Evolutionary conservation across 139 green algal species (phyloP), one percentile per base, ranked within the genome.

Genomic region (Pleodorina starrii): DNA sequence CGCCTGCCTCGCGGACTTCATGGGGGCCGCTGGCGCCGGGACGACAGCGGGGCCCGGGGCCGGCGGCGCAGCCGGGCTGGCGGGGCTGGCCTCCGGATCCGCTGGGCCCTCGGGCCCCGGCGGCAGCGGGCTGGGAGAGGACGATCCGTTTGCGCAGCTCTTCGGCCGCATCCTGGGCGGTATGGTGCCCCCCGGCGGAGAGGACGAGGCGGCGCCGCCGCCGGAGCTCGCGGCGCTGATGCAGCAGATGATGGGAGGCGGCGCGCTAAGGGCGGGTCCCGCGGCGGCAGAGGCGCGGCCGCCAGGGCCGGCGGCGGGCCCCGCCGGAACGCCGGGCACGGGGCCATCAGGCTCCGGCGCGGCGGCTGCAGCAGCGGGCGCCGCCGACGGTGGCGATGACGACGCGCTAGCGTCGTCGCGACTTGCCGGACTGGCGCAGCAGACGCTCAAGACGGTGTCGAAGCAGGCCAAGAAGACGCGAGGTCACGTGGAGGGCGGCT

Each of bases 401-500:
- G 86, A 77, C 32, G 84, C 76, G 7, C 42, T 86, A 10, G 27
- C 43, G 0, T 90, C 90, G 2, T 72, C 89, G 5, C 82, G 90
- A 0, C 72, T 96, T 43, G 36, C 69, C 35, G 92, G 87, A 19
- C 85, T 94, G 57, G 88, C 89, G 40, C 44, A 93, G 86, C 90
- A 94, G 69, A 94, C 94, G 9, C 88, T 89, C 74, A 66, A 86
- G 27, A 94, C 91, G 4, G 93, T 94, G 2, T 83, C 76, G 5
- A 40, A 91, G 40, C 75, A 94, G 75, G 83, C 81, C 23, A 92
- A 92, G 75, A 83, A 83, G 32, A 78, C 88, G 21, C 77, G 88
- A 1, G 88, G 88, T 19, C 87, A 87, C 66, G 76, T 77, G 32
- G 48, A 83, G 25, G 68, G 25, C 19, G 82, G 50, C 10, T 35